These are phyloP conservation scores for Diaporthe citrichinensis DNA, from an alignment of 2,329 filamentous ascomycete species.

Conservation along the genomic window DNA sequence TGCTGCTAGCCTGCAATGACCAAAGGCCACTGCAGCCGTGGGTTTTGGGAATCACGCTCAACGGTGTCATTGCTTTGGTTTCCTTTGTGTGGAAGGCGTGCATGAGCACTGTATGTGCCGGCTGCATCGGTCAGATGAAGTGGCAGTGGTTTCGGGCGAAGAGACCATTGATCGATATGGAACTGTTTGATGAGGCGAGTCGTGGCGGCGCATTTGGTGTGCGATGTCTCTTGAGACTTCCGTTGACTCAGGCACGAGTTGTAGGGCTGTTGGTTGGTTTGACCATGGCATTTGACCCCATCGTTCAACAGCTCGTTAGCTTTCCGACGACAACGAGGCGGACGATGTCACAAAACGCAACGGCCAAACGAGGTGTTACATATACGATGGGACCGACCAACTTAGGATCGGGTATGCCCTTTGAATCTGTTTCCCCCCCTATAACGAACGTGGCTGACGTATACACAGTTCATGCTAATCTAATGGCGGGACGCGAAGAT, in stretches of 20 bases:
- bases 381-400: background rate
- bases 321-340: background rate
- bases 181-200: background rate
- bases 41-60: background rate
- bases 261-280: background rate
- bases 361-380: background rate
- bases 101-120: background rate
- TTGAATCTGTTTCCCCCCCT: fast-evolving
- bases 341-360: fast-evolving
- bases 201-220: background rate
- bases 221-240: background rate
- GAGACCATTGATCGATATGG: background rate
- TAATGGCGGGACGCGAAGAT: background rate
- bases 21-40: background rate
- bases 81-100: background rate
- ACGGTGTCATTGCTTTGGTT: background rate
- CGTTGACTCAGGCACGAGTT: background rate
- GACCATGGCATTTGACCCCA: background rate
- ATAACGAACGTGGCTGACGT: background rate
- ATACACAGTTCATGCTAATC: background rate
- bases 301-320: background rate
- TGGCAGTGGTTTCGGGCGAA: background rate
- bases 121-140: background rate
- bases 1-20: background rate
- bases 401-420: background rate